Evolutionary conservation across 371 early-diverging fungal genomes (phyloP).

Genomic region (Massospora cicadina): DNA sequence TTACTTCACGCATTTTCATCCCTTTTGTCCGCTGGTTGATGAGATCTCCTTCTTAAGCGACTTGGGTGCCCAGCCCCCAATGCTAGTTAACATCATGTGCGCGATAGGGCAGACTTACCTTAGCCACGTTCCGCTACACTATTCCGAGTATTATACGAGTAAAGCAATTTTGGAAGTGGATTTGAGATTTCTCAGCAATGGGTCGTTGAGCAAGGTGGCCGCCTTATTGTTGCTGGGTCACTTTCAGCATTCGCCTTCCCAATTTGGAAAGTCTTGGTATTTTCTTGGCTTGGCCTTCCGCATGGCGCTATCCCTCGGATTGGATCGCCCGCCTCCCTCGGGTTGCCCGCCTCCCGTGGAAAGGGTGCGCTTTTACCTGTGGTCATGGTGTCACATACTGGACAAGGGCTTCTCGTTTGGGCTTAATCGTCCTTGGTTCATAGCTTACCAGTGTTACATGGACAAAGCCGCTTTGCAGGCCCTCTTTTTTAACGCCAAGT

Average conservation of each 20-base stretch:
- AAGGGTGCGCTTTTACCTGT: background rate
- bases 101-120: constrained; percentile 2
- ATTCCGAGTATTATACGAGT: constrained; percentile 2
- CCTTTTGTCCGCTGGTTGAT: constrained; percentile 2
- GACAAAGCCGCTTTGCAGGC: background rate
- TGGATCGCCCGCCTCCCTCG: constrained; percentile 1
- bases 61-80: background rate
- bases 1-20: constrained; percentile 6
- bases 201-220: background rate
- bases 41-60: background rate
- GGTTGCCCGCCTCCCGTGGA: no score
- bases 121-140: background rate
- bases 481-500: background rate
- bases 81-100: constrained; percentile 7
- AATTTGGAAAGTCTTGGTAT: background rate
- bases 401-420: constrained; percentile 6
- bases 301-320: constrained; percentile 6
- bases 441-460: background rate
- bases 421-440: constrained; percentile 9
- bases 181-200: background rate
- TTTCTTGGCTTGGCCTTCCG: background rate
- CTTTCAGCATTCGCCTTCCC: constrained; percentile 4
- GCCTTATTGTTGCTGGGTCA: constrained; percentile 4
- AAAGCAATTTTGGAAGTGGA: background rate
- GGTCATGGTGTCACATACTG: constrained; percentile 5